Evolutionary conservation across 2,329 filamentous ascomycete species (phyloP).

Genomic region (Colletotrichum limetticola): DNA sequence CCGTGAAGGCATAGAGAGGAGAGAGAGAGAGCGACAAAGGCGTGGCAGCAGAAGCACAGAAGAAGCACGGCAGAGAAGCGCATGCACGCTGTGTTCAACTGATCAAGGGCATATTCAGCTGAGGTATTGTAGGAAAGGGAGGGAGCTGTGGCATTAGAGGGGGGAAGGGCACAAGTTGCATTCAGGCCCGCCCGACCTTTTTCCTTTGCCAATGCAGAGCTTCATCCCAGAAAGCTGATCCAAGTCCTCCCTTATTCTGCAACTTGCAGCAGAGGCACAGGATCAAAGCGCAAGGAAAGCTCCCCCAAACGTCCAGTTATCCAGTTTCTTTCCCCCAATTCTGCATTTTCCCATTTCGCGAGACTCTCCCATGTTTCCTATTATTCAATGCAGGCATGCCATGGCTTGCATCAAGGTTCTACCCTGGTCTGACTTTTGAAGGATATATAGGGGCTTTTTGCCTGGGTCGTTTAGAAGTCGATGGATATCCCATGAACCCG

Average conservation of each 20-base stretch:
- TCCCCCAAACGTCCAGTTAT: background rate
- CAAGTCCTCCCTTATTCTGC: background rate
- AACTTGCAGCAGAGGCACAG: background rate
- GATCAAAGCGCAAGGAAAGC: slow-evolving; percentile 8
- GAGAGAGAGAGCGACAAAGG: background rate
- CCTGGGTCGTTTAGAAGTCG: background rate
- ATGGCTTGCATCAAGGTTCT: slow-evolving; percentile 18
- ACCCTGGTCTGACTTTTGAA: slow-evolving; percentile 14
- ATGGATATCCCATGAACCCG: slow-evolving; percentile 1
- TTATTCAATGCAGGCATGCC: slow-evolving; percentile 24
- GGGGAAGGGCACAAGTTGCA: slow-evolving; percentile 16
- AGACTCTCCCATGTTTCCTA: slow-evolving; percentile 20
- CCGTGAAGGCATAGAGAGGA: background rate
- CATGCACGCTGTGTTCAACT: slow-evolving; percentile 29
- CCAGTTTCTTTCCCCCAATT: background rate
- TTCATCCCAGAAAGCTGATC: slow-evolving; percentile 13
- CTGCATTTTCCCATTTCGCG: slow-evolving; percentile 16
- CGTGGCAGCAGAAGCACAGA: background rate
- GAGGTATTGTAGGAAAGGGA: background rate
- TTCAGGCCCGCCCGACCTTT: slow-evolving; percentile 1
- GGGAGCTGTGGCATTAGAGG: background rate
- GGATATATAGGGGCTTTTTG: background rate
- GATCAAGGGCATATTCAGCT: slow-evolving; percentile 9
- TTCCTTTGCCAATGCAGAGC: background rate
- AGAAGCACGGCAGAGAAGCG: background rate